Evolutionary conservation across 257 asterid genomes (phyloP).

Genomic region (Lycium ferocissimum): DNA sequence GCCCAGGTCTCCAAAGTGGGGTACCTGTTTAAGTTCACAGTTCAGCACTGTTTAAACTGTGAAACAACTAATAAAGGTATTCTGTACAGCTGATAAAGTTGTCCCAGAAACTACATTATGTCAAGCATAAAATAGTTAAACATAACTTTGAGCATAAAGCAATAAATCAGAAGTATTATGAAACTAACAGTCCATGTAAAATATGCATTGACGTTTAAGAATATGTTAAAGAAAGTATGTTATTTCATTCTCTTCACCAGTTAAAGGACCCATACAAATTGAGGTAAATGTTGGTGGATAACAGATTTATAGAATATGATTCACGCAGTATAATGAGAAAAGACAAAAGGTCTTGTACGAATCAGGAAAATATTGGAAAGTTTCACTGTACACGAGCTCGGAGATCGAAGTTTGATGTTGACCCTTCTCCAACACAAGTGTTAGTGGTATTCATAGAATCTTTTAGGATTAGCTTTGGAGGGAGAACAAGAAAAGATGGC

Average conservation of each 20-base stretch:
- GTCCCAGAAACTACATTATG: background rate
- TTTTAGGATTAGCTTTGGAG: background rate
- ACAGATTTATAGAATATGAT: too few species aligned
- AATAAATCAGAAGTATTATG: background rate
- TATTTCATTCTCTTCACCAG: too few species aligned
- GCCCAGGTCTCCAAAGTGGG: conserved; percentile 43
- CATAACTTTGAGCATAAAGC: background rate
- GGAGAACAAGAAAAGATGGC: too few species aligned
- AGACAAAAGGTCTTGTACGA: too few species aligned
- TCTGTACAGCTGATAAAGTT: background rate
- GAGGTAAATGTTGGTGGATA: too few species aligned
- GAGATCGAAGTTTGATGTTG: background rate
- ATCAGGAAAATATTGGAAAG: too few species aligned
- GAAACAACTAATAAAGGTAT: background rate
- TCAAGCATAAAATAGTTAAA: background rate
- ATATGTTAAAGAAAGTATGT: too few species aligned
- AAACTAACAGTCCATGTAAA: too few species aligned
- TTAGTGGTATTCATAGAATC: background rate
- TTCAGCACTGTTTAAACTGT: background rate
- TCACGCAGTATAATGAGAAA: too few species aligned
- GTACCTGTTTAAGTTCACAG: conserved; percentile 28
- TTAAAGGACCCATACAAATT: too few species aligned
- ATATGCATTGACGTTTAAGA: too few species aligned
- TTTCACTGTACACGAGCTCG: too few species aligned
- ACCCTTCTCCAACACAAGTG: background rate